A percentile compares a stretch with the other conserved stretches of the same genome.
phyloP scores from a whole-genome alignment of 208 protist species.

The Vickermania ingenoplastis region DNA sequence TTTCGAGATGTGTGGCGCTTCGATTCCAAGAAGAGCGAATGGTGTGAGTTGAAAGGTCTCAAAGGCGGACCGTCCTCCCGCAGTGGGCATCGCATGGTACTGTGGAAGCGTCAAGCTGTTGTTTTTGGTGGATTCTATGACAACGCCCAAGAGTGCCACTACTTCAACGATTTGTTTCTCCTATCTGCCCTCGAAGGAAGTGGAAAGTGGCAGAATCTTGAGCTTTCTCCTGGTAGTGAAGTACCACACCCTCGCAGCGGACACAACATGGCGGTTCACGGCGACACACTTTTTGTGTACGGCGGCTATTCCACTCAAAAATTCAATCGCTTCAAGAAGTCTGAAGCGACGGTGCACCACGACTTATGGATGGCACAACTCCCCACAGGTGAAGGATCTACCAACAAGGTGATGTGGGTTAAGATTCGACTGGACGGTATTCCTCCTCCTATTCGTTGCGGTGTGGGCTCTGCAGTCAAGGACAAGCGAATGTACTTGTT shows the following conservation, averaged over 20 bases:
- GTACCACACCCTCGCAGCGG: constrained; percentile 64
- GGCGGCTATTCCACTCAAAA: constrained; percentile 84
- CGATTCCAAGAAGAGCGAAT: constrained; percentile 59
- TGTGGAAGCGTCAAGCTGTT: constrained; percentile 80
- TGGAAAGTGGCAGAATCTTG: constrained; percentile 51
- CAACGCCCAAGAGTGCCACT: constrained; percentile 77
- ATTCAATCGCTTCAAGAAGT: constrained; percentile 86
- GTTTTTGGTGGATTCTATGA: constrained; percentile 92
- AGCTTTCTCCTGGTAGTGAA: constrained; percentile 33
- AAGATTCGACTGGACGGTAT: constrained; percentile 70
- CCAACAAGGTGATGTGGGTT: constrained; percentile 34
- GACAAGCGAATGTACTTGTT: constrained; percentile 87
- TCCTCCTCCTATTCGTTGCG: constrained; percentile 78
- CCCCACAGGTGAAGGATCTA: background rate
- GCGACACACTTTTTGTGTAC: constrained; percentile 84
- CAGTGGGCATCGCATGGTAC: constrained; percentile 86
- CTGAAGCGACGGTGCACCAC: constrained; percentile 81
- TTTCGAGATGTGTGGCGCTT: constrained; percentile 88
- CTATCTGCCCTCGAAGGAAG: constrained; percentile 70
- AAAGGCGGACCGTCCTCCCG: constrained; percentile 80
- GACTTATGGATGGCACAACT: constrained; percentile 78
- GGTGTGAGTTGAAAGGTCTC: constrained; percentile 73
- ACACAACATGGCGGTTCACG: constrained; percentile 70
- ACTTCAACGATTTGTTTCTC: constrained; percentile 85
- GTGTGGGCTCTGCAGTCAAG: constrained; percentile 47